Conservation (phyloP, 148 eudicot species). For the Persicaria maculosa region DNA sequence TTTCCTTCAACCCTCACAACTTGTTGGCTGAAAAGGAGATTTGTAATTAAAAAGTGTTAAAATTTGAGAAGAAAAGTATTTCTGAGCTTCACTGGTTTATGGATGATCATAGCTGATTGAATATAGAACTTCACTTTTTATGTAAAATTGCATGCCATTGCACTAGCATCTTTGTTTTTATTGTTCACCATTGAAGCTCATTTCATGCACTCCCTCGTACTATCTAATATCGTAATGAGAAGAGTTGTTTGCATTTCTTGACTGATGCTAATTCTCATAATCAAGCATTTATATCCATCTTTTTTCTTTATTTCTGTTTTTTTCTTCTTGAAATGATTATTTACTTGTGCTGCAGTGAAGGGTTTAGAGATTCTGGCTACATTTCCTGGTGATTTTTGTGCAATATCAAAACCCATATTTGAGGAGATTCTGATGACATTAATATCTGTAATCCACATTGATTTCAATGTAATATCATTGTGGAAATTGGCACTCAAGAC, state of each 20-base stretch:
- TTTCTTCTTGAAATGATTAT: neutral
- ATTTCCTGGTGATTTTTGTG: slow-evolving; percentile 60
- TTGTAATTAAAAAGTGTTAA: too few relatives aligned
- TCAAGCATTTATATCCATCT: neutral
- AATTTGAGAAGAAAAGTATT: too few relatives aligned
- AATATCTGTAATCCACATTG: slow-evolving; percentile 33
- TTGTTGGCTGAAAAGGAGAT: too few relatives aligned
- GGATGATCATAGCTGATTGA: neutral
- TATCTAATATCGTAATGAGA: slow-evolving; percentile 1
- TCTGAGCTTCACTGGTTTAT: neutral
- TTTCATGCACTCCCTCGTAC: neutral
- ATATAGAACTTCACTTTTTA: neutral
- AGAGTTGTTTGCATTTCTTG: neutral
- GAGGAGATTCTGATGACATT: slow-evolving; percentile 52
- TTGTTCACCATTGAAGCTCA: neutral
- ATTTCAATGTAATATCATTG: slow-evolving; percentile 27
- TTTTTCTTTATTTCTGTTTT: neutral
- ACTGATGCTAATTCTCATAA: neutral
- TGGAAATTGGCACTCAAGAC: slow-evolving; percentile 59
- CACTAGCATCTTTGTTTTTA: neutral
- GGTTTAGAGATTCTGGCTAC: slow-evolving; percentile 76
- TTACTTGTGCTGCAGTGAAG: slow-evolving; percentile 47
- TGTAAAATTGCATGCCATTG: neutral
- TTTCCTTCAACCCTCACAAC: too few relatives aligned
- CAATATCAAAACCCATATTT: slow-evolving; percentile 47